Conservation (phyloP, 2,329 filamentous ascomycete genomes). For the Juglanconis oblonga region DNA sequence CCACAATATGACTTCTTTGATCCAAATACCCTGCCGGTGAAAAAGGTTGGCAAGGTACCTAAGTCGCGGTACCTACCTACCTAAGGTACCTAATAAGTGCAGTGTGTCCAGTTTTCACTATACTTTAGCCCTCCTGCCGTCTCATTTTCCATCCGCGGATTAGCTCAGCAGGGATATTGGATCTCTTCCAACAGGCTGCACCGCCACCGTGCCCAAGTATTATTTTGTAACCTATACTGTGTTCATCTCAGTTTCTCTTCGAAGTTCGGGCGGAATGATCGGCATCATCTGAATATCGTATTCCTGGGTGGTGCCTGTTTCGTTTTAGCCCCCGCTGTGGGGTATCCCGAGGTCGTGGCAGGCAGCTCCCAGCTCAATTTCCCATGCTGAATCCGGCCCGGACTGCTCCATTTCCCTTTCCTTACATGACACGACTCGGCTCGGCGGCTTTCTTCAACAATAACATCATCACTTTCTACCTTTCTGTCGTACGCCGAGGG, state of each 20-base stretch:
- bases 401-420: not conserved
- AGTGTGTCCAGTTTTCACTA: no score
- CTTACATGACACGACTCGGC: not conserved
- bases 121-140: no score
- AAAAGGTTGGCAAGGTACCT: no score
- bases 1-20: no score
- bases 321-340: not conserved
- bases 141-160: no score
- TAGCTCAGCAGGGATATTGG: no score
- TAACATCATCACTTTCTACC: not conserved
- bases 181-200: no score
- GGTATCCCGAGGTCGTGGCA: not conserved
- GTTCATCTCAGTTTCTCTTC: not conserved
- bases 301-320: not conserved
- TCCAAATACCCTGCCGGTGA: no score
- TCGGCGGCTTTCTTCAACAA: not conserved
- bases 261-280: not conserved
- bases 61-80: no score
- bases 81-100: no score
- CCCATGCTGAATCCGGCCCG: not conserved
- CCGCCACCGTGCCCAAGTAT: no score
- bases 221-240: no score
- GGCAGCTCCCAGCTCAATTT: not conserved
- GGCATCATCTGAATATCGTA: not conserved
- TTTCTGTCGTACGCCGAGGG: not conserved